Conservation (phyloP, 345 rosid species). For the Clausena lansium region DNA sequence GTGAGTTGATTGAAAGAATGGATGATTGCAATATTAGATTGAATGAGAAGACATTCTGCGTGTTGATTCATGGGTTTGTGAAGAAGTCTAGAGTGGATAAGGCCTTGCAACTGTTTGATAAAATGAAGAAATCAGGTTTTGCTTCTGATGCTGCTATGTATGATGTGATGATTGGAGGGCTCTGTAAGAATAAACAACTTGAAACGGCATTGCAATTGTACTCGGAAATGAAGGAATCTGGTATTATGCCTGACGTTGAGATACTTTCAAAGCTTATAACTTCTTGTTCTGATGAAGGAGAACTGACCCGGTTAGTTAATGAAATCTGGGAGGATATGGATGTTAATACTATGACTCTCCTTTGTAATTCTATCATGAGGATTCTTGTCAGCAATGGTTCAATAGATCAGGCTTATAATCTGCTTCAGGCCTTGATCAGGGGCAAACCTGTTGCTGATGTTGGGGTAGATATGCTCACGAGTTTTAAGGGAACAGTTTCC, state of each 20-base stretch:
- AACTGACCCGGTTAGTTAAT: slow-evolving; percentile 35
- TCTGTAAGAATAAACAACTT: slow-evolving; percentile 51
- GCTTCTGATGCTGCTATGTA: slow-evolving; percentile 52
- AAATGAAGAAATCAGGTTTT: slow-evolving; percentile 56
- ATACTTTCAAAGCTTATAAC: slow-evolving; percentile 56
- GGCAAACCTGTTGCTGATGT: slow-evolving; percentile 20
- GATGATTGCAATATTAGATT: slow-evolving; percentile 48
- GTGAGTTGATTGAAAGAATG: slow-evolving; percentile 66
- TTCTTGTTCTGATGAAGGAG: slow-evolving; percentile 52
- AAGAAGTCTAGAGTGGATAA: slow-evolving; percentile 58
- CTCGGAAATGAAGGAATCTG: slow-evolving; percentile 54
- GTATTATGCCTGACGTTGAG: slow-evolving; percentile 50
- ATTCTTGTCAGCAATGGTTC: slow-evolving; percentile 35
- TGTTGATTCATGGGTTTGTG: slow-evolving; percentile 78
- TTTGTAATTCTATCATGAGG: slow-evolving; percentile 47
- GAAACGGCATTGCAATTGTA: slow-evolving; percentile 58
- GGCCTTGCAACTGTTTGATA: slow-evolving; percentile 59
- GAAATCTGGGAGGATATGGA: slow-evolving; percentile 45
- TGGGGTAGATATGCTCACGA: slow-evolving; percentile 33
- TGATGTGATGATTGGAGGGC: slow-evolving; percentile 71
- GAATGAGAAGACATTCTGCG: slow-evolving; percentile 67
- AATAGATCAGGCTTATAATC: slow-evolving; percentile 49
- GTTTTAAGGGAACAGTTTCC: slow-evolving; percentile 29
- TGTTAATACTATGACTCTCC: slow-evolving; percentile 40
- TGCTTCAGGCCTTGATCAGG: slow-evolving; percentile 46